These are phyloP conservation scores for Luffa aegyptiaca DNA, from an alignment of 306 rosid genomes.

Conservation along the genomic window DNA sequence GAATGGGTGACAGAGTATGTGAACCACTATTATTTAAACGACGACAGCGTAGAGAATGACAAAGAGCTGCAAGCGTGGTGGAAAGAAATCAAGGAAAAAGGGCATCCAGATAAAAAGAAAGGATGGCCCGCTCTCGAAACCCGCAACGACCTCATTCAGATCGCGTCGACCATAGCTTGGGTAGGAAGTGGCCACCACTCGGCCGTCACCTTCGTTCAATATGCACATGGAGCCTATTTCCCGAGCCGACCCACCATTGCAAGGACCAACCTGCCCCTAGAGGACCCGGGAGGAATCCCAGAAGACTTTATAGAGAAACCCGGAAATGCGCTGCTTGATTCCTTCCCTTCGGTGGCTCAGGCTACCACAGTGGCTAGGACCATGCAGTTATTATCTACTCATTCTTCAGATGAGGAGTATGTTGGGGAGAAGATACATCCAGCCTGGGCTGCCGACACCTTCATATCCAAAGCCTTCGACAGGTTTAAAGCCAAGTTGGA, in stretches of 20 bases:
- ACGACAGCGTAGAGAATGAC: constrained; percentile 23
- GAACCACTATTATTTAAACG: constrained; percentile 39
- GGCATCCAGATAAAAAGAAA: constrained; percentile 59
- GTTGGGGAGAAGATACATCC: constrained; percentile 48
- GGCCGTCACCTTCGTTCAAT: constrained; percentile 66
- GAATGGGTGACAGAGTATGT: constrained; percentile 61
- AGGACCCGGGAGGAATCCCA: constrained; percentile 42
- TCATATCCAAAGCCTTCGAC: constrained; percentile 35
- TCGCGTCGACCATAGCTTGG: constrained; percentile 46
- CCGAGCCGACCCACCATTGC: constrained; percentile 62
- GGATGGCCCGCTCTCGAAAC: constrained; percentile 61
- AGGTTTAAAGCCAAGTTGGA: constrained; percentile 33
- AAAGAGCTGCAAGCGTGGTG: constrained; percentile 74
- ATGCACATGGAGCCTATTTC: constrained; percentile 45
- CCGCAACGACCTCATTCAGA: constrained; percentile 33
- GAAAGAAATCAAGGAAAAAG: constrained; percentile 47
- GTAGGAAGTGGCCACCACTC: constrained; percentile 61
- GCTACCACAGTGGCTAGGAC: constrained; percentile 44
- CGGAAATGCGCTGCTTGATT: constrained; percentile 22
- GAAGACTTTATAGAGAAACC: constrained; percentile 31
- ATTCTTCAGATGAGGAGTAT: constrained; percentile 78
- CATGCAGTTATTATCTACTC: constrained; percentile 50
- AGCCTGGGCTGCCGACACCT: constrained; percentile 46
- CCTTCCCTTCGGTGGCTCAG: constrained; percentile 54
- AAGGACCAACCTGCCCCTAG: constrained; percentile 47